Percentiles rank a stretch among this genome's conserved stretches.
phyloP scores from a whole-genome alignment of 176 grass and related monocot species.

The Rhynchospora pubera region DNA sequence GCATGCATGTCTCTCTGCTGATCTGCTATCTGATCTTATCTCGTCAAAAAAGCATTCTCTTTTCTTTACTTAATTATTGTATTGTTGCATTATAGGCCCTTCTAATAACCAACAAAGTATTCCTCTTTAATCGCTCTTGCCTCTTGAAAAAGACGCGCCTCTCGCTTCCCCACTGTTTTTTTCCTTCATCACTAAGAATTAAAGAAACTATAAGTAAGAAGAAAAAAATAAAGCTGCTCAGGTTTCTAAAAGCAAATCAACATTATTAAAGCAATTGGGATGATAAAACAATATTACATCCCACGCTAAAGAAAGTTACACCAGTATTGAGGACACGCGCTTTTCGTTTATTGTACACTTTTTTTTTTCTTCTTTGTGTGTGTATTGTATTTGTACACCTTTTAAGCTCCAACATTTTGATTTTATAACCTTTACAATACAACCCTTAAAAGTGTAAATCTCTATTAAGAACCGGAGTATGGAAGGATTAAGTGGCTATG shows the following conservation, averaged over 20 bases:
- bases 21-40: conserved; percentile 21
- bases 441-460: not conserved
- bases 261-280: conserved; percentile 41
- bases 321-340: conserved; percentile 29
- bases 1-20: not conserved
- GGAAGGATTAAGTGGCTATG: too few species aligned
- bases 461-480: too few species aligned
- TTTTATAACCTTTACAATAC: not conserved
- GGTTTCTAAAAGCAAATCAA: conserved; percentile 27
- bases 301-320: conserved; percentile 28
- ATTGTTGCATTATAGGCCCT: not conserved
- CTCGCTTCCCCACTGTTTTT: conserved; percentile 8
- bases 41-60: not conserved
- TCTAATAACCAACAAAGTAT: not conserved
- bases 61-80: conserved; percentile 2
- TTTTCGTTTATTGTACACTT: conserved; percentile 30
- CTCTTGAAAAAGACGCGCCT: not conserved
- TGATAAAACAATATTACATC: conserved; percentile 38
- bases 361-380: not conserved
- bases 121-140: not conserved
- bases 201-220: conserved; percentile 24
- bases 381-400: not conserved
- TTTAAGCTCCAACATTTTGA: not conserved
- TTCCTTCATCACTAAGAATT: conserved; percentile 81
- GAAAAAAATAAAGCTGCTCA: conserved; percentile 7